A percentile compares a stretch with the other conserved stretches of the same genome.
phyloP scores from a whole-genome alignment of 306 rosid species.

The Herpetospermum pedunculosum region DNA sequence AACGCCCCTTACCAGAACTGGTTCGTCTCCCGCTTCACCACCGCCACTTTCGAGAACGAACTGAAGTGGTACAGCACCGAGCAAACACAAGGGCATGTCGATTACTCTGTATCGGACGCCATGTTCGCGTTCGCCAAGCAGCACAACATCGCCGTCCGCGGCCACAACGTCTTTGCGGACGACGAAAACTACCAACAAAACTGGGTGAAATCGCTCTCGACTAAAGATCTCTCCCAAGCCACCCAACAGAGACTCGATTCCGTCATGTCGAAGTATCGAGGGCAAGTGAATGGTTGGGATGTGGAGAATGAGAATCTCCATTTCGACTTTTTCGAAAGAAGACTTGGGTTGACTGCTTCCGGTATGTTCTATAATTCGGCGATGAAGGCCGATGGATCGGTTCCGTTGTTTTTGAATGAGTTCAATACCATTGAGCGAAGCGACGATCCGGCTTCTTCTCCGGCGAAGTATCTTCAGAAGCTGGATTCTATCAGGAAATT shows the following conservation, averaged over 20 bases:
- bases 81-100: conserved; percentile 17
- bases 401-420: conserved; percentile 55
- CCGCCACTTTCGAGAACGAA: conserved; percentile 51
- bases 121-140: conserved; percentile 41
- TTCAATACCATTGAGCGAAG: conserved; percentile 55
- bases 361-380: conserved; percentile 23
- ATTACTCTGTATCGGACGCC: conserved; percentile 36
- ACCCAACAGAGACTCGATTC: conserved; percentile 25
- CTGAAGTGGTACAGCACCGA: conserved; percentile 82
- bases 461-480: conserved; percentile 39
- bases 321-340: conserved; percentile 34
- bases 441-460: conserved; percentile 22
- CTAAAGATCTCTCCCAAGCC: conserved; percentile 18
- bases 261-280: conserved; percentile 37
- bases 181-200: conserved; percentile 32
- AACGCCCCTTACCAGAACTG: conserved; percentile 44
- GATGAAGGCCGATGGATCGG: conserved; percentile 19
- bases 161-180: conserved; percentile 65
- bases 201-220: conserved; percentile 45
- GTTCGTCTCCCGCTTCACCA: conserved; percentile 51
- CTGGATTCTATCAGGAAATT: conserved; percentile 26
- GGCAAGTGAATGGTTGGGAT: conserved; percentile 62
- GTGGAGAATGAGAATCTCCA: conserved; percentile 71
- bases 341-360: conserved; percentile 27
- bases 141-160: conserved; percentile 38